Conservation (phyloP, 2,329 filamentous ascomycete genomes). For the Fusarium kyushuense region DNA sequence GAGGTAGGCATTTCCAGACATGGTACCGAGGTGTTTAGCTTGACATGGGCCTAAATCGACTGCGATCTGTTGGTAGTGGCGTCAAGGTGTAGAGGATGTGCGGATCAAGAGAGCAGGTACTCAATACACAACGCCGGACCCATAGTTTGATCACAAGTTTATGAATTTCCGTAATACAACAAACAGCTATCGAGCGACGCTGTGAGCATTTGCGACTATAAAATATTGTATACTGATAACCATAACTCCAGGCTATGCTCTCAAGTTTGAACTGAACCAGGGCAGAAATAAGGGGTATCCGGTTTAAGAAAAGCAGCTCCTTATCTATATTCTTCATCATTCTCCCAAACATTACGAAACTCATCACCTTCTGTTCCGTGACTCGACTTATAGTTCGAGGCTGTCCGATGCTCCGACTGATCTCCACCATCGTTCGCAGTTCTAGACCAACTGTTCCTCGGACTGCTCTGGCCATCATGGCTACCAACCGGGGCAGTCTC, state of each 20-base stretch:
- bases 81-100: constrained; percentile 3
- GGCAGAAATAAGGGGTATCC: constrained; percentile 37
- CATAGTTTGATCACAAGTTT: neutral
- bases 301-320: constrained; percentile 26
- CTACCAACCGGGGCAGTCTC: constrained; percentile 24
- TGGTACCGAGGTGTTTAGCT: constrained; percentile 57
- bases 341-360: constrained; percentile 61
- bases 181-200: neutral
- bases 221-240: constrained; percentile 37
- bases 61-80: neutral
- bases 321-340: constrained; percentile 44
- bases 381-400: constrained; percentile 45
- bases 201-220: constrained; percentile 39
- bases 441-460: constrained; percentile 38
- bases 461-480: constrained; percentile 41
- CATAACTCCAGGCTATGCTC: constrained; percentile 48
- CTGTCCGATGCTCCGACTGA: constrained; percentile 26
- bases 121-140: constrained; percentile 4
- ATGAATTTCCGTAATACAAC: neutral
- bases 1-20: constrained; percentile 60
- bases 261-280: constrained; percentile 16
- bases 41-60: constrained; percentile 51
- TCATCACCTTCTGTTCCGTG: constrained; percentile 55
- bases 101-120: neutral
- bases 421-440: constrained; percentile 16